A percentile compares a stretch with the other conserved stretches of the same genome.
These are phyloP conservation scores for Venturiaceae sp. DNA, from an alignment of 2,329 filamentous ascomycete species.

Conservation along the genomic window DNA sequence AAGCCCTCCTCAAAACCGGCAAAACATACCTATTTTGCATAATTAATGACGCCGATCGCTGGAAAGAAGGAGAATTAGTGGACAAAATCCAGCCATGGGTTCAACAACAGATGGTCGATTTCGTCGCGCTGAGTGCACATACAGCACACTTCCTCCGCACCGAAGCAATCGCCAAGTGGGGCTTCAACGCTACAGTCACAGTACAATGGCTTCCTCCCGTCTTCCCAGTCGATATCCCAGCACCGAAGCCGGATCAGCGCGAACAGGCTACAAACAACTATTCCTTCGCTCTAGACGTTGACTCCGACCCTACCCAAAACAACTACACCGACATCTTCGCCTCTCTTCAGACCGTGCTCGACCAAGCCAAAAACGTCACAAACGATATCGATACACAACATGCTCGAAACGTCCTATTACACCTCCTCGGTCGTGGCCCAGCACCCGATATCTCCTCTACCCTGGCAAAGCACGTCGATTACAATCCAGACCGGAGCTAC, in stretches of 20 bases:
- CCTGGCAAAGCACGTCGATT: slow-evolving; percentile 12
- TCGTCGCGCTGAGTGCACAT: slow-evolving; percentile 17
- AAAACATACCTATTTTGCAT: slow-evolving; percentile 19
- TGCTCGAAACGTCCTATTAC: not conserved
- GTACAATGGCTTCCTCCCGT: slow-evolving; percentile 17
- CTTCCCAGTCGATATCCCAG: slow-evolving; percentile 16
- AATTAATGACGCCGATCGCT: slow-evolving; percentile 16
- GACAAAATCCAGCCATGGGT: slow-evolving; percentile 14
- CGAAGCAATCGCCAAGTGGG: slow-evolving; percentile 7
- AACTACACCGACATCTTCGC: slow-evolving; percentile 2
- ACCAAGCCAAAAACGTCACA: slow-evolving; percentile 1
- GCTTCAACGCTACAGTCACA: slow-evolving; percentile 11
- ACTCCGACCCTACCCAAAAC: not conserved
- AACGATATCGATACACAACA: not conserved
- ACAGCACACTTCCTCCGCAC: slow-evolving; percentile 16
- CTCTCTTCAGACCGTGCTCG: not conserved
- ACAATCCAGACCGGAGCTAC: slow-evolving; percentile 17
- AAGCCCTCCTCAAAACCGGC: slow-evolving; percentile 13
- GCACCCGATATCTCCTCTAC: not conserved
- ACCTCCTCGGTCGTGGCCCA: slow-evolving; percentile 9
- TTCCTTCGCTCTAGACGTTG: not conserved
- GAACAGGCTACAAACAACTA: not conserved
- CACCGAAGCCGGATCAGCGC: not conserved
- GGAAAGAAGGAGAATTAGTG: slow-evolving; percentile 12
- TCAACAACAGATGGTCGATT: slow-evolving; percentile 14